These are phyloP conservation scores for Metschnikowia anglica DNA, from an alignment of 805 yeast species.

Conservation along the genomic window DNA sequence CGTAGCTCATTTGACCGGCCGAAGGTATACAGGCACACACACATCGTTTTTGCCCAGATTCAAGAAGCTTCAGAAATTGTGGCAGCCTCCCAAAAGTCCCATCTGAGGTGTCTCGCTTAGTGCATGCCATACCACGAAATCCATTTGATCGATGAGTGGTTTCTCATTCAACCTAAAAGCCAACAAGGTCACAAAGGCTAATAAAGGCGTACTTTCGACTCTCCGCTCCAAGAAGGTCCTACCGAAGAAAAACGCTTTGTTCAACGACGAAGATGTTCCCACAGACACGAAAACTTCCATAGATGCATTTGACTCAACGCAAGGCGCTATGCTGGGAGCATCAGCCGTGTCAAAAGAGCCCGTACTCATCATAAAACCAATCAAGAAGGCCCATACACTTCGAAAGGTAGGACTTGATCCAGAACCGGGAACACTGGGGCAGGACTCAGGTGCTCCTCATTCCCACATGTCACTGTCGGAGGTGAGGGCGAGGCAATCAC, in stretches of 20 bases:
- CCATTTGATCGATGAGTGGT: constrained; percentile 12
- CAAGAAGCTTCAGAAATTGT: no score
- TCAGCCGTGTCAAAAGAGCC: constrained; percentile 11
- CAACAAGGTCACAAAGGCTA: constrained; percentile 11
- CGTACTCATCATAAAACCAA: constrained; percentile 14
- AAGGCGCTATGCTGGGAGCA: constrained; percentile 20
- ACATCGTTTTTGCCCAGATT: no score
- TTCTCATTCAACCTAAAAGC: constrained; percentile 19
- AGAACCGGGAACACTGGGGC: neutral
- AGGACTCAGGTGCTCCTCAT: no score
- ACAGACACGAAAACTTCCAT: constrained; percentile 11
- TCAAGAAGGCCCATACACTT: neutral
- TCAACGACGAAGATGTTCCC: constrained; percentile 4
- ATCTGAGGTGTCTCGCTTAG: no score
- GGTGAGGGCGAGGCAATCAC: constrained; percentile 10
- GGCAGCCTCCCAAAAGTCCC: no score
- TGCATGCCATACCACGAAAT: no score
- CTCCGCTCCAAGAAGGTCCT: constrained; percentile 1
- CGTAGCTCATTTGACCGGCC: no score
- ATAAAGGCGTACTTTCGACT: constrained; percentile 2
- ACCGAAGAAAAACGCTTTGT: constrained; percentile 9
- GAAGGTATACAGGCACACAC: no score
- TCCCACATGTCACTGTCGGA: constrained; percentile 4
- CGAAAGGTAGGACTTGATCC: neutral
- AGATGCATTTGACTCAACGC: constrained; percentile 16